Evolutionary conservation across 2,329 filamentous ascomycete species (phyloP), one percentile per base, ranked within the genome.

Genomic region (Exophiala bonariae): DNA sequence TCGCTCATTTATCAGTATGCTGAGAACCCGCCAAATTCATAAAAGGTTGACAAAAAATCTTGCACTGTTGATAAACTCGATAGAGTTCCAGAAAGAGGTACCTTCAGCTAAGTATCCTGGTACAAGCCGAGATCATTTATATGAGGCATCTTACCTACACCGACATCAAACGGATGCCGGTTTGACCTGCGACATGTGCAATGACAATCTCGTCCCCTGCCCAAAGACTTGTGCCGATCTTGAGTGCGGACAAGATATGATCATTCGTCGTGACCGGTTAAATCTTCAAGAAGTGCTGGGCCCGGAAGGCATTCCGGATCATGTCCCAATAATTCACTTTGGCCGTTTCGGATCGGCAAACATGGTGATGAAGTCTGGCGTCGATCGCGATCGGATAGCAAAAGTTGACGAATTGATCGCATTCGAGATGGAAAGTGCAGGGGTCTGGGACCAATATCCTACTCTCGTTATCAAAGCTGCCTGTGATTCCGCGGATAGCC

Each of bases 311-410:
- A n/a, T n/a, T n/a, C n/a, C n/a, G n/a, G n/a, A n/a, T n/a, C n/a
- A n/a, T n/a, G n/a, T n/a, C n/a, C n/a, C n/a, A 8, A 7, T 9
- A 11, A 7, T 35, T 17, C 65, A 69, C 37, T 57, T 72, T 26
- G 71, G 71, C 0, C 41, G 52, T 0, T 60, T 74, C 3, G 70
- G 61, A 4, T 72, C 67, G 1, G 67, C 63, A 10, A 64, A 73
- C 39, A 61, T 59, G 2, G 66, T 74, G 1, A 67, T 75, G 47
- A 71, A 68, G 32, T 65, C 64, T 13, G 66, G 63, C 2, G 37
- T 55, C 11, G 50, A 64, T 13, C 62, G 70, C 10, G 71, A 74
- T 37, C 9, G 16, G 0, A 57, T 72, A 10, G 62, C 67, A 7
- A 31, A 43, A 4, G 10, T 47, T 10, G 34, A 56, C 14, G 40